These are phyloP conservation scores for Kluyveromyces aestuarii DNA, from an alignment of 805 yeast species.

Conservation along the genomic window DNA sequence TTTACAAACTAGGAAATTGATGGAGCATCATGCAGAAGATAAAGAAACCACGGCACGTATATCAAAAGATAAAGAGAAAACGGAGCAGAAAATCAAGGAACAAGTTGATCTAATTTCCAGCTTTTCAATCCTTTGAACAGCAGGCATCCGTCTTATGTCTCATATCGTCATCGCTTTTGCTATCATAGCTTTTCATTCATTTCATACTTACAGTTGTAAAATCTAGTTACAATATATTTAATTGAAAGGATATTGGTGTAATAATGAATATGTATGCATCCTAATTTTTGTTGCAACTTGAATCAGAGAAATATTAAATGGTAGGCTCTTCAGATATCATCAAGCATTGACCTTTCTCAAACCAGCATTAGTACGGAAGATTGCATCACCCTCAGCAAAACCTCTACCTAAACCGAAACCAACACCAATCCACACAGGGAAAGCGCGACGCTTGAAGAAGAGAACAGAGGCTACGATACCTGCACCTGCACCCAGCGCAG, in stretches of 20 bases:
- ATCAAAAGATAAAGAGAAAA: slow-evolving; percentile 16
- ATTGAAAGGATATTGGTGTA: background rate
- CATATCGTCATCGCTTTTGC: background rate
- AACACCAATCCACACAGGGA: slow-evolving; percentile 96
- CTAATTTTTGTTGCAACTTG: background rate
- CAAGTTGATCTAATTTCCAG: slow-evolving; percentile 29
- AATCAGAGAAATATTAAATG: background rate
- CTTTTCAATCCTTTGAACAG: slow-evolving; percentile 11
- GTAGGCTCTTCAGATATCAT: slow-evolving; percentile 3
- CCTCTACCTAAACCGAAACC: slow-evolving; percentile 99
- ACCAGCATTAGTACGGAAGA: slow-evolving; percentile 79
- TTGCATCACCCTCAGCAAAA: slow-evolving; percentile 96
- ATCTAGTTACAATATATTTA: background rate
- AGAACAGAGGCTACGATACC: slow-evolving; percentile 91
- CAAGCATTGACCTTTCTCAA: slow-evolving; percentile 65
- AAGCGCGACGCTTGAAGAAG: slow-evolving; percentile 85
- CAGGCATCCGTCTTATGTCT: background rate
- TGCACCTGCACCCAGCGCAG: slow-evolving; percentile 93
- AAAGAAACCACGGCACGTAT: slow-evolving; percentile 13
- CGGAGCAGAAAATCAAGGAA: slow-evolving; percentile 20
- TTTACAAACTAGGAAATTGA: slow-evolving; percentile 14
- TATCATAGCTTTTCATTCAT: background rate
- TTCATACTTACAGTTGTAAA: background rate
- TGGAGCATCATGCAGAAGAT: slow-evolving; percentile 23
- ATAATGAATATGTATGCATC: background rate